Base-by-base conservation (phyloP, 2,329 filamentous ascomycete species). In the Calonectria hawksworthii region DNA sequence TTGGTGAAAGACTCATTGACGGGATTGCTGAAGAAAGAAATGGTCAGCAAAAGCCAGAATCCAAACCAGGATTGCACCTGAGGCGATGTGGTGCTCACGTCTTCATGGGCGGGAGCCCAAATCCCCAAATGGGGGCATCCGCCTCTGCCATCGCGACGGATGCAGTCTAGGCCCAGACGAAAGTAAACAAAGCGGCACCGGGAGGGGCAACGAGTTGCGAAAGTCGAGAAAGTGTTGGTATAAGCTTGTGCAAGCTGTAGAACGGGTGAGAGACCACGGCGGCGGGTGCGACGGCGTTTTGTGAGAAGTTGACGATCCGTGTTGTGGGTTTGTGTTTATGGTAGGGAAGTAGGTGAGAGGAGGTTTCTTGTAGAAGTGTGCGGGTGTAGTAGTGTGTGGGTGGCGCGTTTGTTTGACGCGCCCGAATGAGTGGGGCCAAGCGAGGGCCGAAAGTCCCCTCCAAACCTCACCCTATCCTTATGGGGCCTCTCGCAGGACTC, bases 161-260 rank as follows among this genome's bases (percentile, higher is more conserved):
- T 75, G 77, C 65, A 76, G 78, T 67, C 54, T 38, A 67, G 51
- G 21, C 52, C 67, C 26, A 34, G 38, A n/a, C 14, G 69, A 76
- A 82, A 81, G 80, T 82, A 82, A 82, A 82, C 80, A 82, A 82
- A 80, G 36, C 69, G 64, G 63, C 56, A 41, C 56, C 68, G 41
- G 44, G 47, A 56, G 73, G 70, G 74, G 79, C 78, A 80, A 80
- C 73, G 75, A 47, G n/a, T 28, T 41, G 18, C 54, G 16, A 23
- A 30, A 56, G 16, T 30, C 44, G 38, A 38, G 18, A 8, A 14
- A 65, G 73, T 74, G 47, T 18, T 11, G 26, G 44, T 61, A 47
- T 32, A 72, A 77, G 72, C 73, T 78, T 68, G 9, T 0, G 3
- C 16, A 73, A 80, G 74, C 73, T 80, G 63, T n/a, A 74, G 28